phyloP scores from a whole-genome alignment of 2,329 filamentous ascomycete genomes.

The Cladorrhinum sp. region DNA sequence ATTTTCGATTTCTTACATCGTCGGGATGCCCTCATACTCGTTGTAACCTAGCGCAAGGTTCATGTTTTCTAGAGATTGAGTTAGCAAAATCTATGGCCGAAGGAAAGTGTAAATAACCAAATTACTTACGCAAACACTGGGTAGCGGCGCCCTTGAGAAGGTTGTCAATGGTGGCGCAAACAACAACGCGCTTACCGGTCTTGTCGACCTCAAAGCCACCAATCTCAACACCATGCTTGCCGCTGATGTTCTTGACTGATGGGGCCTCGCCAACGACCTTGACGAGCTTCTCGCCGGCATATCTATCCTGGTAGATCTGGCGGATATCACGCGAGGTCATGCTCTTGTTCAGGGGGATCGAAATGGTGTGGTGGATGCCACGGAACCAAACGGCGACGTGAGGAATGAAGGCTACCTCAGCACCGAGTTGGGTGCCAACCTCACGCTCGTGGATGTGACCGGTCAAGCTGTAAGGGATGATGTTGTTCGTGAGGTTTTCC shows the following conservation, averaged over 20 bases:
- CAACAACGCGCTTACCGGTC: slow-evolving; percentile 85
- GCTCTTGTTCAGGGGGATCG: slow-evolving; percentile 77
- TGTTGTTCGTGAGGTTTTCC: slow-evolving; percentile 75
- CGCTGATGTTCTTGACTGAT: slow-evolving; percentile 77
- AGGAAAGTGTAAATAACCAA: not conserved
- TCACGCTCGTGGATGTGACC: slow-evolving; percentile 95
- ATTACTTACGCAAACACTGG: slow-evolving; percentile 78
- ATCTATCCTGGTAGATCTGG: slow-evolving; percentile 92
- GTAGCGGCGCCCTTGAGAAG: slow-evolving; percentile 89
- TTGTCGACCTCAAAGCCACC: slow-evolving; percentile 93
- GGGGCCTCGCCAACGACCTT: slow-evolving; percentile 89
- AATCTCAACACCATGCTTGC: slow-evolving; percentile 87
- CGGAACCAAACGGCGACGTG: slow-evolving; percentile 98
- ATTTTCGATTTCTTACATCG: slow-evolving; percentile 34
- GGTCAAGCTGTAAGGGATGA: slow-evolving; percentile 87
- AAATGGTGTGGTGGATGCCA: slow-evolving; percentile 89
- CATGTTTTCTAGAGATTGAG: slow-evolving; percentile 71
- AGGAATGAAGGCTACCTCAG: slow-evolving; percentile 78
- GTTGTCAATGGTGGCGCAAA: slow-evolving; percentile 93
- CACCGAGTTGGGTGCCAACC: slow-evolving; percentile 74
- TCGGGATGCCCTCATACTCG: slow-evolving; percentile 83
- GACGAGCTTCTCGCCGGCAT: slow-evolving; percentile 91
- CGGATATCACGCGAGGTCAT: slow-evolving; percentile 92
- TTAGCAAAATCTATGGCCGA: slow-evolving; percentile 12
- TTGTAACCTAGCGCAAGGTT: slow-evolving; percentile 85